phyloP scores from a whole-genome alignment of 2,329 filamentous ascomycete genomes.

The Pseudonectria buxi region DNA sequence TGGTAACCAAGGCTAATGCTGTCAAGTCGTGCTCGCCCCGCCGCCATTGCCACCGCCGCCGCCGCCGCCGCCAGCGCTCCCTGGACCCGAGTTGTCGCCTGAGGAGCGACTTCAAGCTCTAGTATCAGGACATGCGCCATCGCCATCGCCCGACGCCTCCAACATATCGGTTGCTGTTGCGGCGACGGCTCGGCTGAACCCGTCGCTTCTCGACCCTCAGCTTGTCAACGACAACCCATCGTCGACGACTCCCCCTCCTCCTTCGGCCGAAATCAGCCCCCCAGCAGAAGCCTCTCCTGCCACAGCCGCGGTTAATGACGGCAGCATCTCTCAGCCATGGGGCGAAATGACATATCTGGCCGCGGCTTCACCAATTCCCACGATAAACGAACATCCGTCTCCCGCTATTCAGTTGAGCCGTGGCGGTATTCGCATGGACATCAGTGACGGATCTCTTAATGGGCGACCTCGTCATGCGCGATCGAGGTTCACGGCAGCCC shows the following conservation, averaged over 20 bases:
- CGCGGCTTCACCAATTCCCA: constrained; percentile 26
- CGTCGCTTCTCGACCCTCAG: constrained; percentile 48
- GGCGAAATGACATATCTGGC: constrained; percentile 47
- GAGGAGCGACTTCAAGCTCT: constrained; percentile 47
- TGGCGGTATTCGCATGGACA: constrained; percentile 50
- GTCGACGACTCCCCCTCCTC: constrained; percentile 26
- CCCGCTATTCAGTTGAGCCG: constrained; percentile 29
- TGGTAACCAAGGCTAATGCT: background rate
- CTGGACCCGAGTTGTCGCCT: constrained; percentile 32
- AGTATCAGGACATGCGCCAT: constrained; percentile 29
- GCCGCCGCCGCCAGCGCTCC: constrained; percentile 18
- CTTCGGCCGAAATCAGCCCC: constrained; percentile 17
- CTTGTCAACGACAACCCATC: constrained; percentile 28
- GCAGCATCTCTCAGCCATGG: constrained; percentile 38
- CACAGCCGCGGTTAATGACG: constrained; percentile 17
- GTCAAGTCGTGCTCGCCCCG: constrained; percentile 12
- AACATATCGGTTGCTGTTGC: constrained; percentile 51
- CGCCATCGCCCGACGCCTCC: constrained; percentile 36
- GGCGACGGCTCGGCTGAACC: constrained; percentile 48
- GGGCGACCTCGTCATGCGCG: constrained; percentile 47
- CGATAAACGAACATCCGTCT: constrained; percentile 24
- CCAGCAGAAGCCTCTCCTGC: constrained; percentile 16
- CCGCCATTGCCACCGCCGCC: no score
- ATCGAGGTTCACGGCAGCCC: constrained; percentile 48
- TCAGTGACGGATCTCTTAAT: constrained; percentile 34